Evolutionary conservation across 2,329 filamentous ascomycete genomes (phyloP), one percentile per base, ranked within the genome.

Genomic region (Macroventuria anomochaeta): DNA sequence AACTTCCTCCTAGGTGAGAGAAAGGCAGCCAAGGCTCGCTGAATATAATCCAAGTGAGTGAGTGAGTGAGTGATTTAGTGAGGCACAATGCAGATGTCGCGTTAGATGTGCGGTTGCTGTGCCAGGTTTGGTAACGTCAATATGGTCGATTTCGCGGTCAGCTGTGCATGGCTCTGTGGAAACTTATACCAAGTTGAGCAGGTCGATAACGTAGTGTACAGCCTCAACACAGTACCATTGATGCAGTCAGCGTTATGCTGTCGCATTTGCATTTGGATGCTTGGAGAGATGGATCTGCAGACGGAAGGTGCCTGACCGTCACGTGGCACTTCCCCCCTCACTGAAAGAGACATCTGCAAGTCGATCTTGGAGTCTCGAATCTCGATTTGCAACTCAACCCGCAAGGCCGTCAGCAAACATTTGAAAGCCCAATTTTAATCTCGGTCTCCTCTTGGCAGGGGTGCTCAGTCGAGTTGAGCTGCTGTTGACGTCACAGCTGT

Each of bases 391-490:
- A 25, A 34, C 21, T 37, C 25, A 43, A 53, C 47, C 38, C 38
- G 37, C 50, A 53, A 23, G 34, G 6, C 43, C 15, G 26, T 21
- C 17, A 37, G 38, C 32, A 43, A 46, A 41, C 29, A 20, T 26
- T 18, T n/a, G 8, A 2, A 31, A 8, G 37, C 21, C 43, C 43
- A 53, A 25, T 53, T 47, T 47, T 47, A 32, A 53, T 53, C 26
- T 53, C 32, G 42, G 38, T 20, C 32, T 28, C n/a, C 7, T 25
- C 43, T 53, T 47, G 43, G 50, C 50, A 53, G 43, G 38, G 50
- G 12, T 47, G 23, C 15, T 41, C 11, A 15, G n/a, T 40, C 11
- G 41, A 29, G 28, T 7, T 17, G 13, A 15, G 26, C 13, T n/a
- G 29, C 46, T 23, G n/a, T 47, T 43, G 50, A 53, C 50, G 50